These are phyloP conservation scores for Trichoderma sp. DNA, from an alignment of 2,329 filamentous ascomycete species.

Conservation along the genomic window DNA sequence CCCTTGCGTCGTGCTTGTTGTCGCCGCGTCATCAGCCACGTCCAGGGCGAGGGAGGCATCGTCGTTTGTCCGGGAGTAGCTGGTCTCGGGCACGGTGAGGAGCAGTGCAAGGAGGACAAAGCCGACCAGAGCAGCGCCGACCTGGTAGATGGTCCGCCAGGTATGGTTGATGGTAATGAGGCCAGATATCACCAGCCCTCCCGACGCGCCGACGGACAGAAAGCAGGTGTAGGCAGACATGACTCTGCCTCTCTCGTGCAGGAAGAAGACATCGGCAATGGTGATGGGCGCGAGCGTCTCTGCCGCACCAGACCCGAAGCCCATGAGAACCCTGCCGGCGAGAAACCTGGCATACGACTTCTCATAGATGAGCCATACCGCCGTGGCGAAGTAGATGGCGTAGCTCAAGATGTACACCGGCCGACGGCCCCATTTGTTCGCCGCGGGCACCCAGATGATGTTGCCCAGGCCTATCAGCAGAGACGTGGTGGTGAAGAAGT, in stretches of 20 bases:
- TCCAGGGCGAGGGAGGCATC: constrained; percentile 24
- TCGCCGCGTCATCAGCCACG: not conserved
- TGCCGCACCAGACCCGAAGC: constrained; percentile 55
- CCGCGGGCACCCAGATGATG: constrained; percentile 50
- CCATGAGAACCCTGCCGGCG: constrained; percentile 53
- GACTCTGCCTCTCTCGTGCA: constrained; percentile 56
- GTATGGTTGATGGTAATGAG: constrained; percentile 52
- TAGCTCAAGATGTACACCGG: constrained; percentile 50
- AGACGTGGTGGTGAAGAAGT: constrained; percentile 56
- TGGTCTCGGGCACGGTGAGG: constrained; percentile 59
- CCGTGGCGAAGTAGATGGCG: constrained; percentile 45
- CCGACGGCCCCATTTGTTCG: constrained; percentile 50
- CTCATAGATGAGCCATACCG: constrained; percentile 49
- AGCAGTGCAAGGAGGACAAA: constrained; percentile 50
- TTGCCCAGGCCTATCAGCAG: constrained; percentile 53
- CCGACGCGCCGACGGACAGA: constrained; percentile 47
- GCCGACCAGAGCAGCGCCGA: constrained; percentile 54
- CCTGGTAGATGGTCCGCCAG: constrained; percentile 57
- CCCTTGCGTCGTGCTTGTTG: constrained; percentile 27
- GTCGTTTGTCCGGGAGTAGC: constrained; percentile 44
- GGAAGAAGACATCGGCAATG: constrained; percentile 59
- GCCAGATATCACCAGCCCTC: constrained; percentile 49
- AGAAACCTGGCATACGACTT: constrained; percentile 47
- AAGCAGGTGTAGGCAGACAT: constrained; percentile 52
- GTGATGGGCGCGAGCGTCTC: constrained; percentile 56